These are phyloP conservation scores for Carex parvula DNA, from an alignment of 176 grass and related monocot species.

Conservation along the genomic window DNA sequence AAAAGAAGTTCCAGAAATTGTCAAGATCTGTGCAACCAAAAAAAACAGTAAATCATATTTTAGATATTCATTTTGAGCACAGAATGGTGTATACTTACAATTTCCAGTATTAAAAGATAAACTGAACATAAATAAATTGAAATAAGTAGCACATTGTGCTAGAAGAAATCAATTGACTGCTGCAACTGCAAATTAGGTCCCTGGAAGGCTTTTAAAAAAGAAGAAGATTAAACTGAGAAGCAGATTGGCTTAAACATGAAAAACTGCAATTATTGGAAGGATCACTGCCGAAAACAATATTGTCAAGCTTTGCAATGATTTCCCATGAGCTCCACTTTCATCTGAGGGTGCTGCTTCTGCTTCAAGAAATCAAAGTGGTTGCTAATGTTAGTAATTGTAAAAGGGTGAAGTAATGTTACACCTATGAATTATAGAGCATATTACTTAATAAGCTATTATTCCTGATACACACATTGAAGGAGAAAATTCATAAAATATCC, in stretches of 20 bases:
- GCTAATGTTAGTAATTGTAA: background rate
- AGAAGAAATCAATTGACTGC: background rate
- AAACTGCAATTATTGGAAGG: slow-evolving; percentile 19
- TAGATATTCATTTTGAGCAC: background rate
- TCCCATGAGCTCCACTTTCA: slow-evolving; percentile 17
- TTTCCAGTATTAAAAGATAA: background rate
- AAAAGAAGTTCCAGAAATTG: background rate
- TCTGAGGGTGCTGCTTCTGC: slow-evolving; percentile 13
- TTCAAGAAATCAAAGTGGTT: background rate
- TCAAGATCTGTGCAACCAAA: background rate
- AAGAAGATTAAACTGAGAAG: background rate
- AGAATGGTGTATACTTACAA: slow-evolving; percentile 1
- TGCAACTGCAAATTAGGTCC: slow-evolving; percentile 4
- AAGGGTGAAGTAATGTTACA: background rate
- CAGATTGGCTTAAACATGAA: background rate
- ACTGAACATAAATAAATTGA: background rate
- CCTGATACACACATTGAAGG: background rate
- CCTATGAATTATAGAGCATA: background rate
- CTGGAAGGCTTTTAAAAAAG: background rate
- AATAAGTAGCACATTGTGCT: background rate
- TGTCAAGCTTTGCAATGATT: background rate
- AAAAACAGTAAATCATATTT: background rate
- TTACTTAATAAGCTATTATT: background rate
- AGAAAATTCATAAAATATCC: slow-evolving; percentile 10
- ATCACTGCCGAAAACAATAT: slow-evolving; percentile 11